Percentiles rank a stretch among this genome's conserved stretches.
Evolutionary conservation across 192 early-diverging fungal genomes (phyloP).

Genomic region (Gigaspora rosea): DNA sequence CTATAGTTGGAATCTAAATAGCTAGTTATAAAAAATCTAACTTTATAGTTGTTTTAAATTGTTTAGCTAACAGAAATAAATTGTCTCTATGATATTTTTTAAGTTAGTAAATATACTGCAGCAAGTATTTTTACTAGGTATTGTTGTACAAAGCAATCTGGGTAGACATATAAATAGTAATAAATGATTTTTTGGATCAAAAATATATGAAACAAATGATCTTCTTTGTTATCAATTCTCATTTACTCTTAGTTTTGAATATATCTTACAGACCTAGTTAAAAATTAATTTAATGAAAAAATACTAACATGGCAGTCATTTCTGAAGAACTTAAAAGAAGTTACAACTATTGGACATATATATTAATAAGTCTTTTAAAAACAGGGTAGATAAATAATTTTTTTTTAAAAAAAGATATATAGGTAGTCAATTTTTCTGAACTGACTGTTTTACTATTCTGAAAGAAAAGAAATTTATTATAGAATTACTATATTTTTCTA

Average conservation of each 20-base stretch:
- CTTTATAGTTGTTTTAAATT: constrained; percentile 12
- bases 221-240: not conserved
- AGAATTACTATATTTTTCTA: too few relatives aligned
- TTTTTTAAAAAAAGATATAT: too few relatives aligned
- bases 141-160: not conserved
- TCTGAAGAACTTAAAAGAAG: not conserved
- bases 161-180: constrained; percentile 1
- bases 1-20: not conserved
- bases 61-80: constrained; percentile 10
- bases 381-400: too few relatives aligned
- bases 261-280: not conserved
- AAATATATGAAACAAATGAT: not conserved
- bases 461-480: too few relatives aligned
- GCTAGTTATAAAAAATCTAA: not conserved
- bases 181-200: constrained; percentile 19
- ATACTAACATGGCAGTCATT: constrained; percentile 4
- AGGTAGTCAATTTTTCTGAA: too few relatives aligned
- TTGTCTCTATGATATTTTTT: not conserved
- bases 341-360: constrained; percentile 1
- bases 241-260: constrained; percentile 2
- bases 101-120: not conserved
- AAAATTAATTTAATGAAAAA: not conserved
- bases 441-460: too few relatives aligned
- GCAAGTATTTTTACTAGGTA: not conserved
- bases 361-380: constrained; percentile 15